Percentiles rank a stretch among this genome's conserved stretches.
phyloP scores from a whole-genome alignment of 495 filamentous ascomycete species.

The Podospora australis region DNA sequence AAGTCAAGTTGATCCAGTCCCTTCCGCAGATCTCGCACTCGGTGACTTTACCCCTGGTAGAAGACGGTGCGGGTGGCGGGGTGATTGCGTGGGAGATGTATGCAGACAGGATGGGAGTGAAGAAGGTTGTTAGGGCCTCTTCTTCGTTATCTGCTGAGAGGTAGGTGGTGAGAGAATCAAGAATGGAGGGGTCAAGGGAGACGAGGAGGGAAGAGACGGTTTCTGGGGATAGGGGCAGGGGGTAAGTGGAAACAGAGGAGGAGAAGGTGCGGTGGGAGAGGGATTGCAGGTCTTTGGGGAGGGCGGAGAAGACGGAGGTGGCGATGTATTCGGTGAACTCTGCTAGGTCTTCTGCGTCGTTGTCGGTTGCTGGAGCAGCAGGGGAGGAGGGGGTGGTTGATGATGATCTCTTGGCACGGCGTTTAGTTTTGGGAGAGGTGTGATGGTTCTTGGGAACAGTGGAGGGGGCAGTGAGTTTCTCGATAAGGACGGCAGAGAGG shows the following conservation, averaged over 20 bases:
- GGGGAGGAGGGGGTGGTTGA: constrained; percentile 13
- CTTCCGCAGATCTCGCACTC: constrained; percentile 81
- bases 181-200: constrained; percentile 38
- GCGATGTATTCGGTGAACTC: constrained; percentile 77
- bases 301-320: constrained; percentile 55
- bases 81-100: constrained; percentile 51
- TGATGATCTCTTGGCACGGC: constrained; percentile 32
- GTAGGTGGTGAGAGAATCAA: constrained; percentile 62
- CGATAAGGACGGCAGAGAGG: constrained; percentile 39
- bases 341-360: constrained; percentile 58
- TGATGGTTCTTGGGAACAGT: too few species aligned
- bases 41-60: constrained; percentile 39
- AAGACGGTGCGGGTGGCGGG: constrained; percentile 54
- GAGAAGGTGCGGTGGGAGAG: constrained; percentile 53
- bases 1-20: constrained; percentile 68
- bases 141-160: constrained; percentile 35
- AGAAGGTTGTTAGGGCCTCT: constrained; percentile 37
- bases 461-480: constrained; percentile 42
- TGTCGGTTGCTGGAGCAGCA: constrained; percentile 9
- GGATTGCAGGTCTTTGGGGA: constrained; percentile 54
- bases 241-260: constrained; percentile 40
- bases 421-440: constrained; percentile 36
- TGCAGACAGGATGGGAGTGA: constrained; percentile 52
- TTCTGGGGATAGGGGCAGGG: constrained; percentile 36
- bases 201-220: constrained; percentile 29